Conservation (phyloP, 163 green algal genomes). For the Scenedesmus sp. region DNA sequence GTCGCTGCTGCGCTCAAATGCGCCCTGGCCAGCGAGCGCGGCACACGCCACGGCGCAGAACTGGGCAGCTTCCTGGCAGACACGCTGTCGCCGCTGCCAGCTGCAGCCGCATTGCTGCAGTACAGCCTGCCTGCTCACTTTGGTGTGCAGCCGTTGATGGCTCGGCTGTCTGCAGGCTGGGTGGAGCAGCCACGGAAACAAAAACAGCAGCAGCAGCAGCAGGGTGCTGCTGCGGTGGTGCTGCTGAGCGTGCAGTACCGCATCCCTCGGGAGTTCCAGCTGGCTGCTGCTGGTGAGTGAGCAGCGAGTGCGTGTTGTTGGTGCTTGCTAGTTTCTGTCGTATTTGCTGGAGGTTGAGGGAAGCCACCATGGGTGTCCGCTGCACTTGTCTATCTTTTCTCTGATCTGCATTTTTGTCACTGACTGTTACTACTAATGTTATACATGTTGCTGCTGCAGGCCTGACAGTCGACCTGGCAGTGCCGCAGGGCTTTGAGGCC, state of each 20-base stretch:
- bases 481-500: conserved; percentile 37
- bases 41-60: not conserved
- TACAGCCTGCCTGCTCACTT: conserved; percentile 7
- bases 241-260: conserved; percentile 35
- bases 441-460: not conserved
- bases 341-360: not conserved
- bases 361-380: not conserved
- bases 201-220: not conserved
- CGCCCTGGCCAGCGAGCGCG: not conserved
- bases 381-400: not conserved
- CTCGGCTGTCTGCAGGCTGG: not conserved
- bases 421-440: too few relatives aligned
- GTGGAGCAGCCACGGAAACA: not conserved
- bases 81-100: conserved; percentile 32
- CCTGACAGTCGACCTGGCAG: not conserved
- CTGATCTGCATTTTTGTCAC: too few relatives aligned
- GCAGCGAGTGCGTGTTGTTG: too few relatives aligned
- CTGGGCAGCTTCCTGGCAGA: conserved; percentile 44
- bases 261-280: conserved; percentile 28
- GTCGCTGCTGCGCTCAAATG: conserved; percentile 28
- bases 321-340: too few relatives aligned
- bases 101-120: conserved; percentile 8
- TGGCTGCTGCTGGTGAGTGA: conserved; percentile 7
- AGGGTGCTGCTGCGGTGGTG: not conserved
- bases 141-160: conserved; percentile 33